Base-by-base conservation (phyloP, 768 basidiomycete genomes). In the Mycena vitilis region DNA sequence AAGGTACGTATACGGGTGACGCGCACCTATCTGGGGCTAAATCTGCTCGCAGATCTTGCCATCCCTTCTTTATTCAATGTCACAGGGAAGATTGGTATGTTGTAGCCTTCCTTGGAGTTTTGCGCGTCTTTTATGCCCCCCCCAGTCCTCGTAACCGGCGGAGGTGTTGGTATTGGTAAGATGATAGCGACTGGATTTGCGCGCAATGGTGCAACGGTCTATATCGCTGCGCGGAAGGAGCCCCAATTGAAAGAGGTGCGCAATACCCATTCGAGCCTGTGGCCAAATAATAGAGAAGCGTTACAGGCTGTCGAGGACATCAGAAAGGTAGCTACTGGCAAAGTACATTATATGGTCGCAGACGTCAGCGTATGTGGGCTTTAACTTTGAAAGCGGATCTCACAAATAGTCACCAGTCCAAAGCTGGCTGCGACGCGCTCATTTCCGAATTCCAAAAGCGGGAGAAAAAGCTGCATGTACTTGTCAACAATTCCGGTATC, bases 141-240 rank as follows among this genome's bases (percentile, higher is more conserved):
- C 13, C 6, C 12, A 91, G 92, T 91, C 57, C 87, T 95, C 53
- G 87, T 95, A 22, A 95, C 93, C 1, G 95, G 95, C 3, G 95
- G 95, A 23, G 89, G 92, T 55, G 91, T 91, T 47, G 95, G 95
- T 1, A 87, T 96, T 52, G 95, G 95, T 10, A 89, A 87, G 74
- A 91, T 94, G 87, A 95, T 96, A 73, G 94, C 95, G 25, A 81
- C 88, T 0, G 90, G 92, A 1, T 91, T 94, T 72, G 92, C 91
- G 1, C 88, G 91, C 79, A 95, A 96, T 73, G 95, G 95, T 15
- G 93, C 91, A 40, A 91, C 89, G 73, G 95, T 97, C 48, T 95
- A 96, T 80, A 95, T 96, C 71, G 94, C 95, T 16, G 90, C 93
- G 13, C 85, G 95, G 63, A 95, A 95, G 76, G 92, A 94, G 80